Base-by-base conservation (phyloP, 805 yeast species). In the Metschnikowia borealis region DNA sequence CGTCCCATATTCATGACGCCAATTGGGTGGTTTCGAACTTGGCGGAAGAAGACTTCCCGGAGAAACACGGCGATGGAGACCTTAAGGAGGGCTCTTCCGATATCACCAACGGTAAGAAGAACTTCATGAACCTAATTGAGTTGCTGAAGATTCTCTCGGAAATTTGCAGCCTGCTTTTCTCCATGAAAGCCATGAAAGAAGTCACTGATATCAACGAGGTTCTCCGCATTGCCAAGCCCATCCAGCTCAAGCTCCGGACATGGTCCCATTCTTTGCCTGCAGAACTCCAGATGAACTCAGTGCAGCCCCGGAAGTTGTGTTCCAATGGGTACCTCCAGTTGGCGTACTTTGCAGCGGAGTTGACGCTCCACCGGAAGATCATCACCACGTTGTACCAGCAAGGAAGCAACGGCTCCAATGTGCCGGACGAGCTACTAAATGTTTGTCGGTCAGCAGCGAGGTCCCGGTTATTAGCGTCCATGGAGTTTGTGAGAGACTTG, bases 391-490 rank as follows among this genome's bases (percentile, higher is more conserved):
- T 86, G 42, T 62, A 66, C 49, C 69, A 67, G 53, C 75, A 68
- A 56, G 54, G 61, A 6, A 41, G 52, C n/a, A 58, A 61, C 5
- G 75, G 75, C 18, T 58, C 62, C 26, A 58, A 63, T 7, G 67
- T 72, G 2, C 73, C 76, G 3, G 56, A 58, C 5, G 76, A 73
- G 53, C 58, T 73, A 44, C 61, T 69, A 3, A 61, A 57, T 41
- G 90, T 90, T 1, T 89, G 97, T 63, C 77, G 96, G 39, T 74
- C 84, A 29, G 96, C 97, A 0, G 97, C 97, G 1, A 82, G 78
- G 51, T 85, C 95, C 1, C 73, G 98, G 61, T 72, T 91, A 15
- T 68, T 80, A 6, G 96, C 96, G 0, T 88, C 96, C 0, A 80
- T 87, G 53, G 94, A 87, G 48, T 87, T 89, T 65, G 83, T 88